Conservation (phyloP, 2,329 filamentous ascomycete species). For the Dactylellina leptospora region DNA sequence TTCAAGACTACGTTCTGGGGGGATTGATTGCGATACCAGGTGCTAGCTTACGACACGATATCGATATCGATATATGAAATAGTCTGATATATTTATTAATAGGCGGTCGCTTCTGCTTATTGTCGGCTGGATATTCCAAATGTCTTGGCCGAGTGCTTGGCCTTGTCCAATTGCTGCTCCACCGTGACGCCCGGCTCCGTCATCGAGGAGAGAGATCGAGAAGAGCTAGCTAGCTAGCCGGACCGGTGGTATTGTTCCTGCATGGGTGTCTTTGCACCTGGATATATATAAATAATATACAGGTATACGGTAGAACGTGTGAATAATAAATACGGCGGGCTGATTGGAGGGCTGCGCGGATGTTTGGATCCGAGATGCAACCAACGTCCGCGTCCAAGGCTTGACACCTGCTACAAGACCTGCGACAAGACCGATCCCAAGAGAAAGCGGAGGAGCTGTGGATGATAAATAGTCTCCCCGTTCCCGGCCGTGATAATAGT, state of each 20-base stretch:
- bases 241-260: too few relatives aligned
- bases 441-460: too few relatives aligned
- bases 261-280: too few relatives aligned
- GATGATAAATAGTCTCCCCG: neutral
- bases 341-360: slow-evolving; percentile 23
- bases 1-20: slow-evolving; percentile 34
- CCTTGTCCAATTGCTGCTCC: too few relatives aligned
- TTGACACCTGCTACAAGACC: neutral
- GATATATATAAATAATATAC: too few relatives aligned
- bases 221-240: too few relatives aligned
- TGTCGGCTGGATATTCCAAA: slow-evolving; percentile 16
- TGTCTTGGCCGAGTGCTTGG: slow-evolving; percentile 4
- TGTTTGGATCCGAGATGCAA: slow-evolving; percentile 16
- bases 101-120: neutral
- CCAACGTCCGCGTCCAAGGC: slow-evolving; percentile 4
- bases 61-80: neutral
- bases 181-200: slow-evolving; percentile 1
- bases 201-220: neutral
- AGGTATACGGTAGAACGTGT: too few relatives aligned
- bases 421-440: neutral
- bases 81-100: too few relatives aligned
- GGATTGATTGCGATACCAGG: too few relatives aligned
- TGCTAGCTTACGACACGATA: too few relatives aligned
- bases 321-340: too few relatives aligned
- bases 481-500: slow-evolving; percentile 8